Evolutionary conservation across 768 basidiomycete genomes (phyloP), one percentile per base, ranked within the genome.

Genomic region (Neoboletus magnificus): DNA sequence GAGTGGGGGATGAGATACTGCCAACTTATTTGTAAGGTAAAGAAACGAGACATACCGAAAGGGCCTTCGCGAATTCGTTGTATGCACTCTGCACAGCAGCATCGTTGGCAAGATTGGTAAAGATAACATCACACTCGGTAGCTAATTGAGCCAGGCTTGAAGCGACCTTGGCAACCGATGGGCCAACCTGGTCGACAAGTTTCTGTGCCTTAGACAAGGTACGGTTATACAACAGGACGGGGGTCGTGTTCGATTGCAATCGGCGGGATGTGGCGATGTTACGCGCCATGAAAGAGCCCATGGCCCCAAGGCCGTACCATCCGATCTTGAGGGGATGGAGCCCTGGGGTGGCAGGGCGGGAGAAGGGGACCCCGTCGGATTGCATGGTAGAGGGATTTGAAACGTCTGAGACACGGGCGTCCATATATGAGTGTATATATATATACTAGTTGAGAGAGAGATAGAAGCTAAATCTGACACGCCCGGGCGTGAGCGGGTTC

Each of bases 221-320:
- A n/a, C 93, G 82, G 66, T 94, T 96, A 77, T 82, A 93, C 10
- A 95, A 78, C 35, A 86, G 68, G 48, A 94, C 66, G 4, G 91
- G 83, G 0, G 76, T 74, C 33, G 76, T 68, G 15, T 65, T 66
- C 35, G 68, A 56, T 43, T 77, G 73, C 5, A 72, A 61, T 20
- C 72, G 69, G 43, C 72, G 77, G 59, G 79, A 74, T 41, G 72
- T 82, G 33, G 89, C 89, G 33, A 96, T 77, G 70, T 95, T 96
- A 36, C 79, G 77, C 7, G 87, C 88, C 88, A 94, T 93, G 20
- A 76, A 69, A 63, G 77, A 82, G 11, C 89, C 91, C 82, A 92
- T 89, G 22, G 81, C 79, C 22, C 87, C 86, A 16, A 86, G 71
- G 4, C 76, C 78, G 61, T 65, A 66, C 63, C 64, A 69, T 53